Conservation (phyloP, 495 filamentous ascomycete genomes). For the Trichoderma reesei region DNA sequence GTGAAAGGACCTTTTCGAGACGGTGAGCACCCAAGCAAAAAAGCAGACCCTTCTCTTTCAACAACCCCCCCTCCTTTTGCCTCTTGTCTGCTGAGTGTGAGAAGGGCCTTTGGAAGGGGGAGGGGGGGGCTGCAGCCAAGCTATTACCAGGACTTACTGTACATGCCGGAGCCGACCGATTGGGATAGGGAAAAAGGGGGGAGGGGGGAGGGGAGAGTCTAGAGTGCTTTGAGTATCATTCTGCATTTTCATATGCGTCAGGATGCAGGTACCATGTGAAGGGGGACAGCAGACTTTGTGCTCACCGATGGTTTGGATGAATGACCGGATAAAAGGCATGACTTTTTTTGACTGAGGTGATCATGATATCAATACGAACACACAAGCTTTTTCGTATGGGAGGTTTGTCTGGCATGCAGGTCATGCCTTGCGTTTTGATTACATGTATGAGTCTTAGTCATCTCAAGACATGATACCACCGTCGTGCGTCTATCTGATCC, state of each 20-base stretch:
- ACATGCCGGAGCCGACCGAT: background rate
- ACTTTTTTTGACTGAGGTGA: no score
- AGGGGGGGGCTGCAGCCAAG: background rate
- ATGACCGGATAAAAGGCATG: no score
- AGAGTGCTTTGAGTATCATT: conserved; percentile 5
- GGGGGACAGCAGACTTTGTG: background rate
- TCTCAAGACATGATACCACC: background rate
- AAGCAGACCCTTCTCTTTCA: no score
- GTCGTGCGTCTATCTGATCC: background rate
- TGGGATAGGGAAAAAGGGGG: background rate
- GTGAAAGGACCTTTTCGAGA: conserved; percentile 6
- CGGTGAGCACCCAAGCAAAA: background rate
- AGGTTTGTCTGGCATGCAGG: no score
- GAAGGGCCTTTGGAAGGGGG: no score
- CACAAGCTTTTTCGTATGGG: background rate
- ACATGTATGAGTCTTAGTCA: no score
- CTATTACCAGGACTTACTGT: background rate
- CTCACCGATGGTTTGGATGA: background rate
- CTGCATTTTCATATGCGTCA: background rate
- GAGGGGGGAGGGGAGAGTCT: background rate
- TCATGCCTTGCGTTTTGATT: no score
- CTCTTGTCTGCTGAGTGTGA: background rate
- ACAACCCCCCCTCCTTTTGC: no score
- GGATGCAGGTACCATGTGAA: background rate
- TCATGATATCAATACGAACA: background rate